Evolutionary conservation across 1,139 yeast genomes (phyloP).

Genomic region (Blastobotrys apis): DNA sequence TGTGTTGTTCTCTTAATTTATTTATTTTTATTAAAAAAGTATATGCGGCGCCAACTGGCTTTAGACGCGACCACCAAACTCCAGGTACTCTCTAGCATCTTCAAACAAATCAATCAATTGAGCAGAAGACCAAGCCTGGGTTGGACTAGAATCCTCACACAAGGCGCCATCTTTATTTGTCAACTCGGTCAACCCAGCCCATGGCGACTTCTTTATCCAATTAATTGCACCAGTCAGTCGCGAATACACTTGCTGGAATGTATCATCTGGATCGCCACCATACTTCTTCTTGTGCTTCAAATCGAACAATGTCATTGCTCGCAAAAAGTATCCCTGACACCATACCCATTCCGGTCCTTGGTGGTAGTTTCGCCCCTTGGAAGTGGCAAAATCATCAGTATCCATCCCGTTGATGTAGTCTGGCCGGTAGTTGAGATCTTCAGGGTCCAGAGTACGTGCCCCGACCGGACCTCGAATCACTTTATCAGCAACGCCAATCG

Average conservation of each 20-base stretch:
- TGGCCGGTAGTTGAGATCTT: conserved; percentile 87
- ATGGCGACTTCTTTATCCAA: conserved; percentile 70
- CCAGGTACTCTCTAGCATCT: conserved; percentile 40
- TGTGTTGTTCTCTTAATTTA: background rate
- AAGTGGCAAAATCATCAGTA: conserved; percentile 79
- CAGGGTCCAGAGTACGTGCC: conserved; percentile 87
- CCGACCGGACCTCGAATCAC: conserved; percentile 85
- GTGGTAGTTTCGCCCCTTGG: conserved; percentile 94
- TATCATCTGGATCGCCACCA: conserved; percentile 28
- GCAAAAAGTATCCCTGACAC: conserved; percentile 79
- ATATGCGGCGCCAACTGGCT: background rate
- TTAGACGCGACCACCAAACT: no score
- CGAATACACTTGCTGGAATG: conserved; percentile 43
- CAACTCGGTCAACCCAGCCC: conserved; percentile 93
- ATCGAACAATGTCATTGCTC: conserved; percentile 63
- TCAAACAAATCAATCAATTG: conserved; percentile 76
- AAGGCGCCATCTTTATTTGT: conserved; percentile 82
- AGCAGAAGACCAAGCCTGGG: conserved; percentile 95
- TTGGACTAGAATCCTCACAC: conserved; percentile 85
- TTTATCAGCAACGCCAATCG: conserved; percentile 67
- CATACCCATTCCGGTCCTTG: conserved; percentile 99
- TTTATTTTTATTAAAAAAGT: background rate
- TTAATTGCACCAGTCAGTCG: conserved; percentile 60
- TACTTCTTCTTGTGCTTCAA: conserved; percentile 31
- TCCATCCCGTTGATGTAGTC: conserved; percentile 79